phyloP scores from a whole-genome alignment of 2,329 filamentous ascomycete genomes.

The Diaporthe sp. region DNA sequence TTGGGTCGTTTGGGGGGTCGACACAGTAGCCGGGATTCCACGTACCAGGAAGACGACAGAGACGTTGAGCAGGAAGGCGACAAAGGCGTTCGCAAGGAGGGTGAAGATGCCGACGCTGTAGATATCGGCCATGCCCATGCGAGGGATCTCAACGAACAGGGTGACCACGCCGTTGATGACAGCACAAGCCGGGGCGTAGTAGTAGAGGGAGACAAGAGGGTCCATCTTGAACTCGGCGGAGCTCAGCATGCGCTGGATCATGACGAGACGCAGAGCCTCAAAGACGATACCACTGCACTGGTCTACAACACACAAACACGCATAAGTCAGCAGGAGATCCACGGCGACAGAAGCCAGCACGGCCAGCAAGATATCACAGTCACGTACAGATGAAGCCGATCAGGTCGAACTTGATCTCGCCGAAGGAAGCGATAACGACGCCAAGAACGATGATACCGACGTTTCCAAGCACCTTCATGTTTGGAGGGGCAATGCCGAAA shows the following conservation, averaged over 20 bases:
- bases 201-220: conserved; percentile 86
- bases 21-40: conserved; percentile 39
- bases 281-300: conserved; percentile 81
- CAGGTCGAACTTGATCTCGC: conserved; percentile 89
- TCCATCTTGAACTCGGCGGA: conserved; percentile 89
- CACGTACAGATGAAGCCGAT: conserved; percentile 74
- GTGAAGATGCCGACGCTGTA: conserved; percentile 78
- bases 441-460: conserved; percentile 92
- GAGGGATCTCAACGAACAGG: conserved; percentile 77
- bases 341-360: neutral
- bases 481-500: conserved; percentile 83
- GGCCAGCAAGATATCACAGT: neutral
- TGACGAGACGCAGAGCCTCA: conserved; percentile 81
- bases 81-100: conserved; percentile 78
- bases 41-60: conserved; percentile 85
- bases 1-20: neutral
- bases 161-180: conserved; percentile 81
- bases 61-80: conserved; percentile 83
- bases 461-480: conserved; percentile 86
- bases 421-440: conserved; percentile 90
- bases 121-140: conserved; percentile 75
- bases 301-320: conserved; percentile 55
- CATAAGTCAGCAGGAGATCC: neutral
- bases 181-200: conserved; percentile 84
- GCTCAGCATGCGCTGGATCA: conserved; percentile 83